Evolutionary conservation across 106 monocot species (phyloP).

Genomic region (Triglochin maritima): DNA sequence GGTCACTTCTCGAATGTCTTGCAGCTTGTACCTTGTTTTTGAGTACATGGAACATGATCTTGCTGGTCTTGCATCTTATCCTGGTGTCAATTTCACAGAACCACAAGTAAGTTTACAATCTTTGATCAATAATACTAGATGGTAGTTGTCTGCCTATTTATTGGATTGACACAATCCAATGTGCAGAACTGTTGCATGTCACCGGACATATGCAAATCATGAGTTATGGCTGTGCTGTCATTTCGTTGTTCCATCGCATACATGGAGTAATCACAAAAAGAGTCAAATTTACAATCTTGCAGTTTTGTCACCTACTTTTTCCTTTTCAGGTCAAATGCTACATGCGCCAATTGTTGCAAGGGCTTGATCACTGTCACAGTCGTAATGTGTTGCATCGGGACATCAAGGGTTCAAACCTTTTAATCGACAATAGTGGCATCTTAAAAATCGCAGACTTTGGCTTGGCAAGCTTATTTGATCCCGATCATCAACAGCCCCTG

Average conservation of each 20-base stretch:
- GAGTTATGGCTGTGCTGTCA: too few species aligned
- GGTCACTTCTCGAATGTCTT: conserved; percentile 52
- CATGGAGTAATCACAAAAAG: too few species aligned
- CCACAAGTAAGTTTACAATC: conserved; percentile 13
- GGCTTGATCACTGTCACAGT: conserved; percentile 20
- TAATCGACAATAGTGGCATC: conserved; percentile 18
- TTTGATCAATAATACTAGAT: neutral
- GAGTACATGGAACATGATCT: conserved; percentile 36
- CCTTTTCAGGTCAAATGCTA: conserved; percentile 17
- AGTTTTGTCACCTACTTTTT: neutral
- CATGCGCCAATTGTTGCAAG: conserved; percentile 15
- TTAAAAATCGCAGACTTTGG: conserved; percentile 23
- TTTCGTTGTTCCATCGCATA: too few species aligned
- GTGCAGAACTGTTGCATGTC: too few species aligned
- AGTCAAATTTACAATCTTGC: too few species aligned
- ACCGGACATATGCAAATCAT: too few species aligned
- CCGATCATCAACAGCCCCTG: conserved; percentile 12
- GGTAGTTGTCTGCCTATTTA: neutral
- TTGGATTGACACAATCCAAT: neutral
- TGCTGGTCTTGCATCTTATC: conserved; percentile 23
- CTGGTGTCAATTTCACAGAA: conserved; percentile 25
- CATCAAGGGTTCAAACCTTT: conserved; percentile 21
- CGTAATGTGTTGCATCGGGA: conserved; percentile 20
- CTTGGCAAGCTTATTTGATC: conserved; percentile 19
- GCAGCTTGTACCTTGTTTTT: conserved; percentile 38